Conservation (phyloP, 257 asterid genomes). For the Anisodus tanguticus region DNA sequence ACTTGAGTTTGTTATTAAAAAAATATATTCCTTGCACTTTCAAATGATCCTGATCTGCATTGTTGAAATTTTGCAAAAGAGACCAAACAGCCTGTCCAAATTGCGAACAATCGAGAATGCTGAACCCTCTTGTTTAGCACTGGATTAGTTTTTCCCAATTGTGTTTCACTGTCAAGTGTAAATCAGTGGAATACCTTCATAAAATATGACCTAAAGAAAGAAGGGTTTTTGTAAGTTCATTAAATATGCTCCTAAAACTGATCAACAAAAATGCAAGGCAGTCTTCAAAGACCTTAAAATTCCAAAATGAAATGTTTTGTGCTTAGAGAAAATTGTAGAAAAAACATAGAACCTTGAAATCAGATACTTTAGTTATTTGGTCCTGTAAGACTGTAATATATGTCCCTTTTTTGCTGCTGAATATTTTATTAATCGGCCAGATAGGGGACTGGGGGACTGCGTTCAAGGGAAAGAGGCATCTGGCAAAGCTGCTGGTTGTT, state of each 20-base stretch:
- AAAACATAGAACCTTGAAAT: neutral
- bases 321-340: neutral
- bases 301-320: neutral
- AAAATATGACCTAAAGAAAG: neutral
- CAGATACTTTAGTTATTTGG: neutral
- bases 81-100: slow-evolving; percentile 6
- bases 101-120: neutral
- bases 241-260: neutral
- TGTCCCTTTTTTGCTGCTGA: neutral
- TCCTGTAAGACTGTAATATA: neutral
- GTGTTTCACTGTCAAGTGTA: slow-evolving; percentile 17
- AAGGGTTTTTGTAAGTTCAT: neutral
- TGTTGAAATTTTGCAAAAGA: neutral
- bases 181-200: slow-evolving; percentile 5
- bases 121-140: neutral
- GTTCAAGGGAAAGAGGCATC: neutral
- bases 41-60: neutral
- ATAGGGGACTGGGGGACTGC: neutral
- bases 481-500: neutral
- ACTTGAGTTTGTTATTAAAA: neutral
- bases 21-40: neutral
- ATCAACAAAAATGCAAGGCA: slow-evolving; percentile 7
- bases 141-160: neutral
- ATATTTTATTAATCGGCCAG: neutral
- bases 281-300: neutral